Evolutionary conservation across 2,329 filamentous ascomycete species (phyloP).

Genomic region (Fusarium cicatricum): DNA sequence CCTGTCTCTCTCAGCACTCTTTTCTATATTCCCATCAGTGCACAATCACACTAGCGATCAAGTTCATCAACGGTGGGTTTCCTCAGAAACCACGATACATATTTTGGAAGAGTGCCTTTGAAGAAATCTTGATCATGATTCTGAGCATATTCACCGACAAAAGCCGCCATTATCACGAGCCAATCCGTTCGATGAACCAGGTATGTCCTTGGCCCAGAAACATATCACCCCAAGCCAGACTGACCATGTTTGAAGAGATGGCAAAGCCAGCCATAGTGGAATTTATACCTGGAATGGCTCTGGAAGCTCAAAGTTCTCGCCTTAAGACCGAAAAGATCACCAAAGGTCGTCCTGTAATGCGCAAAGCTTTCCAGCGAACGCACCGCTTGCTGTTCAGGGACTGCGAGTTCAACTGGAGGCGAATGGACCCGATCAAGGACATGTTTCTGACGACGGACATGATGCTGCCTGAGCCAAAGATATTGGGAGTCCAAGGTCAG

Average conservation of each 20-base stretch:
- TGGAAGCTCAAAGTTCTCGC: background rate
- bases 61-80: background rate
- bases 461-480: conserved; percentile 4
- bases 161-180: background rate
- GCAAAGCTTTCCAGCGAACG: background rate
- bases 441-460: conserved; percentile 17
- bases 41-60: background rate
- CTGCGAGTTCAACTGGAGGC: background rate
- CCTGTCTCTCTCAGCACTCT: no score
- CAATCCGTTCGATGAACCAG: background rate
- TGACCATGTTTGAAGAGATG: background rate
- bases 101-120: background rate
- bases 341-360: background rate
- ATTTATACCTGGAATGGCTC: background rate
- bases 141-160: no score
- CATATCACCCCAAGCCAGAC: background rate
- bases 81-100: no score
- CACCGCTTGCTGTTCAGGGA: conserved; percentile 5
- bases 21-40: no score
- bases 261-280: background rate
- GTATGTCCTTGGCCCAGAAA: background rate
- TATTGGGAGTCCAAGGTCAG: background rate
- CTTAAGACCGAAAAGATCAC: background rate
- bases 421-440: conserved; percentile 9
- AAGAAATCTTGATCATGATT: background rate